phyloP scores from a whole-genome alignment of 2,329 filamentous ascomycete species.

The Stagonosporopsis rhizophila region DNA sequence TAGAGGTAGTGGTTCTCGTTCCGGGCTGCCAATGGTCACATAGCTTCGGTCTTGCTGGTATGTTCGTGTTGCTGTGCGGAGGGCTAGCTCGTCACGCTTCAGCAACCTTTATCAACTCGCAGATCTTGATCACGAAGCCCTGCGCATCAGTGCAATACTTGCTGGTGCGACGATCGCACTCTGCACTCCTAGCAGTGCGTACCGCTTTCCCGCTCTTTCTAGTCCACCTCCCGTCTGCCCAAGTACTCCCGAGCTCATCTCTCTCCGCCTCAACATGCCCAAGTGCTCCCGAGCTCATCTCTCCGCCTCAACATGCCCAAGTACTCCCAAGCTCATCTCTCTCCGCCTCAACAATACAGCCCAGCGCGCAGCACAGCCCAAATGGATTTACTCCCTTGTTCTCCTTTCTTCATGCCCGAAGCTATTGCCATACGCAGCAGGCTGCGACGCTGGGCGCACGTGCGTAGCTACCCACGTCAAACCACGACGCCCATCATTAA shows the following conservation, averaged over 20 bases:
- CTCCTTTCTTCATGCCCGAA: constrained; percentile 3
- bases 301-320: too few relatives aligned
- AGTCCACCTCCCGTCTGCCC: neutral
- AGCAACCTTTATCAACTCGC: neutral
- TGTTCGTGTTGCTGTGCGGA: neutral
- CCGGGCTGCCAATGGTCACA: neutral
- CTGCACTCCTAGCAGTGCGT: neutral
- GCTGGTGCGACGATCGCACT: neutral
- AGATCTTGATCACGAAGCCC: neutral
- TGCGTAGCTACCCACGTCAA: neutral
- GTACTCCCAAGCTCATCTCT: neutral
- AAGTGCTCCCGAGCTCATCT: neutral
- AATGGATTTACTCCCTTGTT: neutral
- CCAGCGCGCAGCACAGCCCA: neutral
- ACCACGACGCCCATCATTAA: constrained; percentile 1
- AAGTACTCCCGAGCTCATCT: neutral
- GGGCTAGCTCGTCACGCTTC: neutral
- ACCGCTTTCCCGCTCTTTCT: neutral
- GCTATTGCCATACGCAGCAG: neutral
- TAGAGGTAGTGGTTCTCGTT: neutral
- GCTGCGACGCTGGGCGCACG: neutral
- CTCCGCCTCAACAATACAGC: neutral
- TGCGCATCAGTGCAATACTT: neutral
- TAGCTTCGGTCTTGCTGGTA: neutral
- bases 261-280: too few relatives aligned